Base-by-base conservation (phyloP, 1,139 yeast genomes). In the Blastobotrys illinoisensis region DNA sequence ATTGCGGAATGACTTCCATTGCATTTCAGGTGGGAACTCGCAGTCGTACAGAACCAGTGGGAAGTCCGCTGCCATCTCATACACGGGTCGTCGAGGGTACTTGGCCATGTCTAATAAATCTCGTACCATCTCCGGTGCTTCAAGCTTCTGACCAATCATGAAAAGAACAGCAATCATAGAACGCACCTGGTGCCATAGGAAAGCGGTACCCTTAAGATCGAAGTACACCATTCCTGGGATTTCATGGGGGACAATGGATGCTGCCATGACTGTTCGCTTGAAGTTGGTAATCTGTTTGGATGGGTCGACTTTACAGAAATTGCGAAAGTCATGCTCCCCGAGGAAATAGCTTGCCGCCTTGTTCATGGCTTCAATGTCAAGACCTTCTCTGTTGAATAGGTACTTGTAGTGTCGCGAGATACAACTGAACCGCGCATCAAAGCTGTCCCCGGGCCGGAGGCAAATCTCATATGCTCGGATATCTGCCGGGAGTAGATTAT, bases 181-280 rank as follows among this genome's bases (percentile, higher is more conserved):
- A 52, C 99, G 79, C 20, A 95, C 99, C 69, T 95, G 99, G 68
- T 95, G 98, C 99, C 99, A 95, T 56, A 95, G 73, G 63, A 95
- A 95, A 6, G 99, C 99, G 1, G 88, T 76, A 0, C 99, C 99
- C 60, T 81, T 78, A 53, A 93, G 74, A 67, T 90, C 91, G 67
- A 93, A 84, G 56, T 85, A 86, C 64, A 78, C 87, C 46, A 67
- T 53, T n/a, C 62, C 63, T 6, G 56, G 50, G 1, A 53, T 49
- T 5, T 55, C 59, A 5, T 59, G 63, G 48, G 56, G 56, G 9
- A 55, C 54, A 19, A 71, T 71, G 2, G 62, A 57, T 0, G 67
- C 58, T 47, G 54, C 58, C 51, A 64, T 64, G 19, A 91, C 81
- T 13, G 74, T 76, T 64, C 98, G 76, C 28, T 66, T 71, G 68